Conservation (phyloP, 2,329 filamentous ascomycete genomes). For the Stachybotrys echinatus region DNA sequence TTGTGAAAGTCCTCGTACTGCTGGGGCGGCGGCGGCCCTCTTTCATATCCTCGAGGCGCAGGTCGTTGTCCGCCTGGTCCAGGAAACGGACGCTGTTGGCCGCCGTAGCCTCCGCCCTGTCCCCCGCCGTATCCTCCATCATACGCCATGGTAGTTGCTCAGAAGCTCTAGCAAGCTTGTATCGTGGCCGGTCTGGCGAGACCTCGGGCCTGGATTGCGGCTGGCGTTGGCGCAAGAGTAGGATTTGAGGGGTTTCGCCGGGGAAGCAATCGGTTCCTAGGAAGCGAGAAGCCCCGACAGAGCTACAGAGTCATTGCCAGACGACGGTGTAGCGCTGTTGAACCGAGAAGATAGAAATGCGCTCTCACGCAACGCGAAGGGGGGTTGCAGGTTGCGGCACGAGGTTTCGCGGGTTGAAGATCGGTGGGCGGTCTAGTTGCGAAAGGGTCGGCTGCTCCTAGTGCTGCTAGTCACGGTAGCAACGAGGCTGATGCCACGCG, state of each 20-base stretch:
- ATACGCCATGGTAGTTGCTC: constrained; percentile 40
- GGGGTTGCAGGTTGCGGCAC: no score
- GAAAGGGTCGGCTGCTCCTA: not conserved
- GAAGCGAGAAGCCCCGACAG: not conserved
- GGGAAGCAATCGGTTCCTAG: not conserved
- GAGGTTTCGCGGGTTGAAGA: not conserved
- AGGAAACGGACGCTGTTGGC: constrained; percentile 43
- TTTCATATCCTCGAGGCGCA: constrained; percentile 28
- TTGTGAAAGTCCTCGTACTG: constrained; percentile 43
- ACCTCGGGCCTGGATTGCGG: no score
- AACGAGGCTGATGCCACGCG: no score
- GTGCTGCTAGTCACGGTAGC: no score
- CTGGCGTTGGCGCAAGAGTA: not conserved
- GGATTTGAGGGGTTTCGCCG: not conserved
- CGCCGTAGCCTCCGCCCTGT: constrained; percentile 25
- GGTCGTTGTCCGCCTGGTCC: constrained; percentile 38
- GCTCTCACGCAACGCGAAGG: no score
- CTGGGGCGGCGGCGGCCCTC: constrained; percentile 20
- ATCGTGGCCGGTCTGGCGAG: no score
- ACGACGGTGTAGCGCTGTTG: not conserved
- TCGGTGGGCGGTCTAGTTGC: not conserved
- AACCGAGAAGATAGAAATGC: not conserved
- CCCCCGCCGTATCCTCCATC: constrained; percentile 31
- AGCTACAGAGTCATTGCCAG: not conserved
- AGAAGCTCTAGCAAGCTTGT: no score